Conservation (phyloP, 257 asterid genomes). For the Knoxia roxburghii region DNA sequence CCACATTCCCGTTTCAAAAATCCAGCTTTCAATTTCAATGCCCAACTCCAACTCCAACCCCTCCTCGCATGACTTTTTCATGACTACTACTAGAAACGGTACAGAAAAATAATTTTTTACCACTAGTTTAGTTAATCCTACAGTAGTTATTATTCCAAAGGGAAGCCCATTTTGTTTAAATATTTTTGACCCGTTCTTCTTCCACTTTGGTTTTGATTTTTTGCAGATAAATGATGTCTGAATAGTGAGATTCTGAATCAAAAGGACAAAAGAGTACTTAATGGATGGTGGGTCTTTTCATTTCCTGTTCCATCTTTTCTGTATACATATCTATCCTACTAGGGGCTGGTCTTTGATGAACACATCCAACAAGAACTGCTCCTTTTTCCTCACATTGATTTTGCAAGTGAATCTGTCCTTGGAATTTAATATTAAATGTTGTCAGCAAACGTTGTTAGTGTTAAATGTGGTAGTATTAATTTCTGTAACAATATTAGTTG, state of each 20-base stretch:
- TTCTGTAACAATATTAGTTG: too few species aligned
- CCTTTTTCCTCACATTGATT: neutral
- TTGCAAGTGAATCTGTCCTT: conserved; percentile 11
- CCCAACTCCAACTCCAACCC: conserved; percentile 44
- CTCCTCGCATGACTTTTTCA: conserved; percentile 75
- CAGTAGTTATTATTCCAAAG: neutral
- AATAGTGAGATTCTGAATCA: conserved; percentile 30
- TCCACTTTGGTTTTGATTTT: conserved; percentile 4
- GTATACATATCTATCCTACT: conserved; percentile 9
- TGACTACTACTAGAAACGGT: conserved; percentile 68
- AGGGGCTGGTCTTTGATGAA: neutral
- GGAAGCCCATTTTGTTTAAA: neutral
- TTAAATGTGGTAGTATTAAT: too few species aligned
- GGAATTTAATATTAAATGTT: neutral
- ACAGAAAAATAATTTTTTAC: neutral
- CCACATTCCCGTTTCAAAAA: conserved; percentile 20
- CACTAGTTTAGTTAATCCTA: conserved; percentile 1
- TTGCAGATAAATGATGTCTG: conserved; percentile 41
- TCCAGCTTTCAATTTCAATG: conserved; percentile 64
- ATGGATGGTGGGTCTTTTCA: conserved; percentile 39
- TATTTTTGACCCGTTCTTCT: conserved; percentile 7
- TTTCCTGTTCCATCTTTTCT: conserved; percentile 16
- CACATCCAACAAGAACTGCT: too few species aligned
- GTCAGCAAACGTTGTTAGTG: conserved; percentile 14
- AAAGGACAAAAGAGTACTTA: conserved; percentile 33